phyloP scores from a whole-genome alignment of 2,329 filamentous ascomycete species.

The Coniella vitis region DNA sequence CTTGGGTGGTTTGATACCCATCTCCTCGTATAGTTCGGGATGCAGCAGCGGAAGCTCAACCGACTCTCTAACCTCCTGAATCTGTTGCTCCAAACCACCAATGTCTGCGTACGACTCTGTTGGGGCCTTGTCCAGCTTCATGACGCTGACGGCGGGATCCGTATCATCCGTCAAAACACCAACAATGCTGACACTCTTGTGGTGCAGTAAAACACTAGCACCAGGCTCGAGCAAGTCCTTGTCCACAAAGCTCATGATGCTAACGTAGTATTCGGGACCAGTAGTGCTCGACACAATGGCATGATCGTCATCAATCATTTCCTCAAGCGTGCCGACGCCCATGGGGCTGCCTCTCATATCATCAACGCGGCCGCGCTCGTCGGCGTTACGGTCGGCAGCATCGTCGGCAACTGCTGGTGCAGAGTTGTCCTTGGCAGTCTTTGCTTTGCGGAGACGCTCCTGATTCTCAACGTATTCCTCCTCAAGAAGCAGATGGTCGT shows the following conservation, averaged over 20 bases:
- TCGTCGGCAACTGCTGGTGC: constrained; percentile 64
- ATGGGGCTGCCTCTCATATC: constrained; percentile 98
- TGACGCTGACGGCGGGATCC: constrained; percentile 91
- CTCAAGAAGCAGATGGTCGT: constrained; percentile 93
- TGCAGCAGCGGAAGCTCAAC: constrained; percentile 93
- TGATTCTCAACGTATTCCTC: constrained; percentile 99
- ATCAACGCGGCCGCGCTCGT: constrained; percentile 90
- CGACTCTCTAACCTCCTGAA: constrained; percentile 95
- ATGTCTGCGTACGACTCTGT: constrained; percentile 99
- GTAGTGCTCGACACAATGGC: constrained; percentile 97
- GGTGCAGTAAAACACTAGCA: constrained; percentile 88
- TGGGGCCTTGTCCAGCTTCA: constrained; percentile 98
- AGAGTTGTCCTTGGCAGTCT: constrained; percentile 66
- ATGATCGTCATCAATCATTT: constrained; percentile 98
- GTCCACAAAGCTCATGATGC: constrained; percentile 99
- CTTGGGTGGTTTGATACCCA: constrained; percentile 99
- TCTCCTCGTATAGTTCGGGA: constrained; percentile 97
- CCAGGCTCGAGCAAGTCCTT: constrained; percentile 96
- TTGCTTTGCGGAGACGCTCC: constrained; percentile 88
- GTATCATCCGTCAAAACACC: constrained; percentile 95
- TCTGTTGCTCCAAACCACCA: constrained; percentile 89
- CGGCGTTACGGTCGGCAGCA: constrained; percentile 76
- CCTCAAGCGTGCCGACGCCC: constrained; percentile 95
- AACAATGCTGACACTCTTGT: constrained; percentile 97
- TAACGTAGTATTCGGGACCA: constrained; percentile 97